phyloP scores from a whole-genome alignment of 345 rosid species.

The Boechera retrofracta region DNA sequence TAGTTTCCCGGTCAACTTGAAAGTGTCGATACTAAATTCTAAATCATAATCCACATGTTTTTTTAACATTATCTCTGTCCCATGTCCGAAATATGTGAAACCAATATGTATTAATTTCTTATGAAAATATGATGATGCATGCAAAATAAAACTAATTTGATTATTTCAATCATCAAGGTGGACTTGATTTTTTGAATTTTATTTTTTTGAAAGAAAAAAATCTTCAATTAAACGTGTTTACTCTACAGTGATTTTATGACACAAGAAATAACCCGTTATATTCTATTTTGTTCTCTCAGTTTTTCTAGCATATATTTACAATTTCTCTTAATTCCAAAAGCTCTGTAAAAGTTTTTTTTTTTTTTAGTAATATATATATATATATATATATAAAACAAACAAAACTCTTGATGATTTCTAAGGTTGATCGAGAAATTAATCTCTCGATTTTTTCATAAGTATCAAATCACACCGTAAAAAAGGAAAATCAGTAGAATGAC shows the following conservation, averaged over 20 bases:
- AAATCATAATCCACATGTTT: neutral
- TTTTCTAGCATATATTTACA: no score
- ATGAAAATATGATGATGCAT: neutral
- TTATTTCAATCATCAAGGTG: neutral
- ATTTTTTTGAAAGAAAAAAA: no score
- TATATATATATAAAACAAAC: no score
- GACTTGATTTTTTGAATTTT: neutral
- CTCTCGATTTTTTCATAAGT: neutral
- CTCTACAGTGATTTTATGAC: no score
- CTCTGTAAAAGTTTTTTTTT: no score
- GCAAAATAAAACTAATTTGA: neutral
- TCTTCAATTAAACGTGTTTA: no score
- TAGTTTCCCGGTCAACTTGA: slow-evolving; percentile 1
- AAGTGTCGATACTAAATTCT: neutral
- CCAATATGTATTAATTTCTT: neutral
- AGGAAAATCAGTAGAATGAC: neutral
- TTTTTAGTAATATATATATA: no score
- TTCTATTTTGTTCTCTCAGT: no score
- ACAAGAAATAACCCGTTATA: no score
- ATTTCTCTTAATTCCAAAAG: no score
- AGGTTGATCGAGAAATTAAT: neutral
- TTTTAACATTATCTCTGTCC: neutral
- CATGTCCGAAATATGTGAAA: neutral
- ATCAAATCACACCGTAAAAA: neutral
- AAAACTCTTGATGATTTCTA: no score